Percentiles rank a stretch among this genome's conserved stretches.
Conservation (phyloP, 2,329 filamentous ascomycete species). For the Piedraia hortae region DNA sequence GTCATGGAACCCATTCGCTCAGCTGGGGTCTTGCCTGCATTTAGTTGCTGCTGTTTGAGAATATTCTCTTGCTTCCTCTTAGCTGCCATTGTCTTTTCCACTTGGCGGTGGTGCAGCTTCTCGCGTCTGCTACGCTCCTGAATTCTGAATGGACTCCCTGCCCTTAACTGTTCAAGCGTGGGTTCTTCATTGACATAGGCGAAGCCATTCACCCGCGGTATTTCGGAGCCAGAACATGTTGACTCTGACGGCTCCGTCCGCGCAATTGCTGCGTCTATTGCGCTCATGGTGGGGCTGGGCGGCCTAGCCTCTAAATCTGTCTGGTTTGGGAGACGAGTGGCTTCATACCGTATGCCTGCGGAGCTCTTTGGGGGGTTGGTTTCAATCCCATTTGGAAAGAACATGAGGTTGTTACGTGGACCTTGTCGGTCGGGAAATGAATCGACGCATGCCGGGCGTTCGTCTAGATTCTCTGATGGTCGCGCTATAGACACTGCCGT, state of each 20-base stretch:
- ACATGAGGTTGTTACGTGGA: constrained; percentile 73
- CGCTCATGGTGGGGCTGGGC: constrained; percentile 57
- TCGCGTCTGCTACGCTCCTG: constrained; percentile 50
- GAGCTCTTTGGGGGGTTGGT: constrained; percentile 45
- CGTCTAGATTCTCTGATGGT: constrained; percentile 31
- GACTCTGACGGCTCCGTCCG: constrained; percentile 37
- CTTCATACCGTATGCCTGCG: constrained; percentile 59
- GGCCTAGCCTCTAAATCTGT: constrained; percentile 20
- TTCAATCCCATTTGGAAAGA: constrained; percentile 37
- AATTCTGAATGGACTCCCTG: constrained; percentile 53
- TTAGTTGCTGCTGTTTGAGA: no score
- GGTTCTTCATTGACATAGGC: constrained; percentile 72
- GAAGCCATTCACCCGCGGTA: constrained; percentile 77
- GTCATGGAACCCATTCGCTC: no score
- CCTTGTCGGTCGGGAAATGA: constrained; percentile 32
- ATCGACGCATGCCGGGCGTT: constrained; percentile 50
- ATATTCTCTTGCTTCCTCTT: constrained; percentile 28
- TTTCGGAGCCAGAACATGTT: constrained; percentile 39
- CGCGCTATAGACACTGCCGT: constrained; percentile 12
- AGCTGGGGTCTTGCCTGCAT: no score
- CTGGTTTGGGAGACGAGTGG: constrained; percentile 37
- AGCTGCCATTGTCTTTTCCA: constrained; percentile 49
- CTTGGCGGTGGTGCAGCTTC: constrained; percentile 59
- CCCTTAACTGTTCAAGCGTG: constrained; percentile 24
- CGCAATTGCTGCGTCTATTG: constrained; percentile 59